Conservation (phyloP, 2,329 filamentous ascomycete genomes). For the Lecanosticta acicola region DNA sequence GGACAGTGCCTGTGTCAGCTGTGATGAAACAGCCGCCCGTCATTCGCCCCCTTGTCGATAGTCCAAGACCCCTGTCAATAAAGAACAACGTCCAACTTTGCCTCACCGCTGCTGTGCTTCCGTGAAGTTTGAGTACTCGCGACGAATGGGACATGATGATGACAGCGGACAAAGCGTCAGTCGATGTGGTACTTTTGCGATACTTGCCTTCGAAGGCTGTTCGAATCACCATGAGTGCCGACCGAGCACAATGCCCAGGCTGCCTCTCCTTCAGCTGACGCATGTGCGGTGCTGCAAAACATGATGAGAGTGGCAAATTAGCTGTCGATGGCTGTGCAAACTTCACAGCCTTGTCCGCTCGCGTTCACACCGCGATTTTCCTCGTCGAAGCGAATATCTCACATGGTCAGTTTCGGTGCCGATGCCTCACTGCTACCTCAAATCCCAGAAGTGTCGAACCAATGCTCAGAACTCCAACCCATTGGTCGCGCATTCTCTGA, state of each 20-base stretch:
- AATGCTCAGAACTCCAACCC: neutral
- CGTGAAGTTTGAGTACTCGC: conserved; percentile 10
- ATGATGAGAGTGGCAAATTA: neutral
- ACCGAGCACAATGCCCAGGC: too few species aligned
- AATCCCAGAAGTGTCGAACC: too few species aligned
- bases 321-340: neutral
- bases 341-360: neutral
- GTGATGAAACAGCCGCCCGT: conserved; percentile 16
- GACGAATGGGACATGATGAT: too few species aligned
- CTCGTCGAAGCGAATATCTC: neutral
- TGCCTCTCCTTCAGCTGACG: neutral
- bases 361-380: neutral
- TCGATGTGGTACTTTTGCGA: neutral
- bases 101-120: conserved; percentile 15
- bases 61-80: conserved; percentile 11
- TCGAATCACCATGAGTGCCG: neutral
- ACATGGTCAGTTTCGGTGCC: too few species aligned
- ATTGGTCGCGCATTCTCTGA: conserved; percentile 7
- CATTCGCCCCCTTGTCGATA: conserved; percentile 10
- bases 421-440: too few species aligned
- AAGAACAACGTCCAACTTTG: conserved; percentile 7
- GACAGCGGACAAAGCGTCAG: conserved; percentile 1
- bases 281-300: neutral
- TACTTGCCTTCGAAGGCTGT: neutral
- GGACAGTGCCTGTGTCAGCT: conserved; percentile 13